Evolutionary conservation across 768 basidiomycete genomes (phyloP), one percentile per base, ranked within the genome.

Genomic region (Lactarius tabidus): DNA sequence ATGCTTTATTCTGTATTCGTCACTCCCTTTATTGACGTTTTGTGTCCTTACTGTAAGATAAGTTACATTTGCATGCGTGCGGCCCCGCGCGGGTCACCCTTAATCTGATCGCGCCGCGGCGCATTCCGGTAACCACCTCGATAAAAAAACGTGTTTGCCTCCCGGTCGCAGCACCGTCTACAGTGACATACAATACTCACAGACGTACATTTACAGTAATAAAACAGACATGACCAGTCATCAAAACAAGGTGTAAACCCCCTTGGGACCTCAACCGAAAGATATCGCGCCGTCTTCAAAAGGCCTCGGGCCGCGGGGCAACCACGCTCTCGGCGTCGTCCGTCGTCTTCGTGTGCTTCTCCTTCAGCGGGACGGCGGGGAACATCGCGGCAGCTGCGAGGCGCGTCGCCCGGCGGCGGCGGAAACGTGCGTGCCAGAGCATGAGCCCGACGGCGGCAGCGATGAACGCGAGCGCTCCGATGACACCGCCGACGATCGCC

Each of bases 371-470:
- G 23, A 66, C 4, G 4, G 31, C 57, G 8, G 36, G 56, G 20
- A 66, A 36, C 52, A 66, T 66, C 3, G 53, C 26, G 2, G 29
- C 31, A 6, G 65, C 31, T 1, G 65, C 65, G 10, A 7, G 23
- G 39, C 60, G 56, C 1, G 65, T 66, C 14, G 48, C 33, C 26
- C 1, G 52, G 55, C 65, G 65, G 14, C 65, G 65, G 26, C 55
- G 61, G 36, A 66, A 12, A 31, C 65, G 65, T 6, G 60, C 56
- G 14, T 18, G 38, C 65, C 65, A 66, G 38, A 66, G 45, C 12
- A 51, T 15, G 10, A 66, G 26, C 1, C 0, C 39, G 15, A 58
- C 5, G 14, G 26, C 8, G 6, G 26, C 38, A 1, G 17, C 65
- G 17, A 62, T 10, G 48, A 58, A 10, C 5, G 31, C 48, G 28